Conservation (phyloP, 176 grass and related monocot genomes). For the Bromus sterilis region DNA sequence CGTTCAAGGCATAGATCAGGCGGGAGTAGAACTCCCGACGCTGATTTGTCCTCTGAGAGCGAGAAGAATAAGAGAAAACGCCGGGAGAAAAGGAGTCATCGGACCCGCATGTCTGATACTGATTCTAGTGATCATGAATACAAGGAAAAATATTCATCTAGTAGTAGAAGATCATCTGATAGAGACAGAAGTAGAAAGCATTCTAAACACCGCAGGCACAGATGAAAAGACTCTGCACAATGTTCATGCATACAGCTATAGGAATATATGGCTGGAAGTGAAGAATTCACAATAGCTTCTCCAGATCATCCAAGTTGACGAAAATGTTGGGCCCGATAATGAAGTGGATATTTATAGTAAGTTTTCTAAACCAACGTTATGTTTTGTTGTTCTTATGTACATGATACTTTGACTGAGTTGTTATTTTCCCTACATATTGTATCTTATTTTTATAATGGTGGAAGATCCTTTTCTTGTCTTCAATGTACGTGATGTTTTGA, state of each 20-base stretch:
- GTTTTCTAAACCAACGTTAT: neutral
- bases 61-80: constrained; percentile 32
- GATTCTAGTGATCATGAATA: constrained; percentile 55
- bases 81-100: constrained; percentile 35
- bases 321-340: neutral
- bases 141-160: constrained; percentile 35
- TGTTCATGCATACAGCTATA: constrained; percentile 14
- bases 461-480: neutral
- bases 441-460: neutral
- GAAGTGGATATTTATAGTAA: neutral
- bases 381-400: neutral
- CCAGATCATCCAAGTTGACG: neutral
- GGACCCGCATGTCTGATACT: constrained; percentile 19
- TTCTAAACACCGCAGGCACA: constrained; percentile 43
- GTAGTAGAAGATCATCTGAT: constrained; percentile 35
- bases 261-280: neutral
- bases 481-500: neutral
- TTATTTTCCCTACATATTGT: neutral
- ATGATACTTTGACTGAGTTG: neutral
- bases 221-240: constrained; percentile 29
- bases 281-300: neutral
- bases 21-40: constrained; percentile 40
- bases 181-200: constrained; percentile 52
- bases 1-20: constrained; percentile 40
- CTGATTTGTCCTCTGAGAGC: constrained; percentile 37